phyloP scores from a whole-genome alignment of 176 grass and related monocot genomes.

The Paspalum vaginatum region DNA sequence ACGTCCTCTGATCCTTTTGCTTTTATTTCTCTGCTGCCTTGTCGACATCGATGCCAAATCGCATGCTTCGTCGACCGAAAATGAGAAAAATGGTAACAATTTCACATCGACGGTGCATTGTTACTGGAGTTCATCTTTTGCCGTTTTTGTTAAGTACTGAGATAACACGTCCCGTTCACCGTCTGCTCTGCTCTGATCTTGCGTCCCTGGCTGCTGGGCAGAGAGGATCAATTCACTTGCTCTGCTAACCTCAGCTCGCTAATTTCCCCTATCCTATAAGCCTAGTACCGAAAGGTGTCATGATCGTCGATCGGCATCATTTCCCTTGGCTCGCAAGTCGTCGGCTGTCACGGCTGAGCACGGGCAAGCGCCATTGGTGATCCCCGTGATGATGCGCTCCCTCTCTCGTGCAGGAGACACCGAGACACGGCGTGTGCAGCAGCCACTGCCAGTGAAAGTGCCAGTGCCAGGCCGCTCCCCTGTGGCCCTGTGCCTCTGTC shows the following conservation, averaged over 20 bases:
- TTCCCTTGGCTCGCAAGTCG: slow-evolving; percentile 37
- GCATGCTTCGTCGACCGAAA: no score
- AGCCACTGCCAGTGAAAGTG: slow-evolving; percentile 34
- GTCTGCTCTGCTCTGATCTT: no score
- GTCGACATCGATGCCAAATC: not conserved
- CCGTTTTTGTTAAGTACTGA: no score
- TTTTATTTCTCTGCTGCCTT: not conserved
- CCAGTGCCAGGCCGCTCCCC: slow-evolving; percentile 3
- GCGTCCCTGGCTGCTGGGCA: not conserved
- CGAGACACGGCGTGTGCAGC: slow-evolving; percentile 43
- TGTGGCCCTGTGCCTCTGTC: no score
- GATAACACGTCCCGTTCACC: no score
- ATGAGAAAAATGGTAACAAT: no score
- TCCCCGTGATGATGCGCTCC: slow-evolving; percentile 33
- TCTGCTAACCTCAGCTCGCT: not conserved
- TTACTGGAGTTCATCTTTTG: no score
- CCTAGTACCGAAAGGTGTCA: not conserved
- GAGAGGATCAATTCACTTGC: not conserved
- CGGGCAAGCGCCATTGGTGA: slow-evolving; percentile 26
- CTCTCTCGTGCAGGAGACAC: not conserved
- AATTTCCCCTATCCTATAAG: no score
- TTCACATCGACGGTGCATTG: no score
- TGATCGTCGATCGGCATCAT: slow-evolving; percentile 21
- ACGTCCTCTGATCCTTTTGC: not conserved
- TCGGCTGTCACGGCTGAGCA: slow-evolving; percentile 24